These are phyloP conservation scores for Xerocomellus dryophilus DNA, from an alignment of 768 basidiomycete genomes.

Conservation along the genomic window DNA sequence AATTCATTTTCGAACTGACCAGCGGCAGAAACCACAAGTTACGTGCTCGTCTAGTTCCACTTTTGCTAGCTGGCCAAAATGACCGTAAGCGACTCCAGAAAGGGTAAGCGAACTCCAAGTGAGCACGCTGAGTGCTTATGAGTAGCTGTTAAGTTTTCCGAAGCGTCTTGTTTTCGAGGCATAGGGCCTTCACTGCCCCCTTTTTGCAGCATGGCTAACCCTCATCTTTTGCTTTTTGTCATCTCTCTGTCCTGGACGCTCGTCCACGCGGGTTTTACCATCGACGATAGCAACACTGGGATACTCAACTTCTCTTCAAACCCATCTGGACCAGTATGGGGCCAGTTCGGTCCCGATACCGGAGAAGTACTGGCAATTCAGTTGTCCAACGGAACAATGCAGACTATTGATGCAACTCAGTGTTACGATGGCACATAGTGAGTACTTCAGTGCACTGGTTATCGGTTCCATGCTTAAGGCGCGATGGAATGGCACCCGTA, in stretches of 20 bases:
- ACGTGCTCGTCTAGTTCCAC: no score
- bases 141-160: background rate
- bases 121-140: no score
- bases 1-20: no score
- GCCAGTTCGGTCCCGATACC: constrained; percentile 22
- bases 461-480: background rate
- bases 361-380: constrained; percentile 19
- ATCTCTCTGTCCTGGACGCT: constrained; percentile 1
- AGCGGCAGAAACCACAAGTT: no score
- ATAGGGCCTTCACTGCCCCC: background rate
- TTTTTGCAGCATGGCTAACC: constrained; percentile 7
- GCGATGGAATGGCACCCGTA: background rate
- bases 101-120: no score
- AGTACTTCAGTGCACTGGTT: constrained; percentile 2
- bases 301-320: constrained; percentile 25
- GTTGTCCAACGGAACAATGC: constrained; percentile 28
- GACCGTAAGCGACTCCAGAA: no score
- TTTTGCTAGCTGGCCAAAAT: no score
- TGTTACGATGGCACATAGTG: constrained; percentile 28
- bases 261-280: constrained; percentile 24
- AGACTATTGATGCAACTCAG: constrained; percentile 19
- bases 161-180: constrained; percentile 4
- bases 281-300: constrained; percentile 27
- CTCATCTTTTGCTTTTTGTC: background rate
- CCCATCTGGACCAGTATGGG: constrained; percentile 27